These are phyloP conservation scores for Taxillus chinensis DNA, from an alignment of 164 flowering plant genomes.

Conservation along the genomic window DNA sequence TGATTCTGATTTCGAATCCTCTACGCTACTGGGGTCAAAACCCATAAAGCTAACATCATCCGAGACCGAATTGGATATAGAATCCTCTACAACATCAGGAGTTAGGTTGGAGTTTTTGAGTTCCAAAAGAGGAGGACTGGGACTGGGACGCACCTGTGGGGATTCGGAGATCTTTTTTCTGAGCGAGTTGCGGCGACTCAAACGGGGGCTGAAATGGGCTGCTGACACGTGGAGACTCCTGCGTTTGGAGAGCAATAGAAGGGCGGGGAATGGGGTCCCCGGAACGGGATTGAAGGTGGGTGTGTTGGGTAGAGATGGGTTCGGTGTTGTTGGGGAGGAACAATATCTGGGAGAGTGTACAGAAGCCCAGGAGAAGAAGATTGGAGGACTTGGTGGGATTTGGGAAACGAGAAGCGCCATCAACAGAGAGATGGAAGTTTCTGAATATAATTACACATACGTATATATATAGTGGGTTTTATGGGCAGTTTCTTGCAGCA, in stretches of 20 bases:
- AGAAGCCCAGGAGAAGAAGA: conserved; percentile 8
- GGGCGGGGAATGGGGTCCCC: conserved; percentile 8
- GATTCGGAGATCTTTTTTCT: conserved; percentile 52
- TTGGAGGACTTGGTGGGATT: conserved; percentile 3
- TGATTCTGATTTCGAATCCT: conserved; percentile 7
- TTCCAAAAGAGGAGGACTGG: conserved; percentile 8
- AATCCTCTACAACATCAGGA: conserved; percentile 11
- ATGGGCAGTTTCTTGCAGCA: too few species aligned
- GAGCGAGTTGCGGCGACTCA: conserved; percentile 55
- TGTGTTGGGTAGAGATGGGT: conserved; percentile 1
- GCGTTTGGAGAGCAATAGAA: conserved; percentile 7
- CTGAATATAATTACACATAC: too few species aligned
- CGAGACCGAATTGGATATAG: conserved; percentile 8
- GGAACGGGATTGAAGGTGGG: conserved; percentile 10
- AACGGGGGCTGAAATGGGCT: conserved; percentile 38
- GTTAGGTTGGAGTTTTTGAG: conserved; percentile 4
- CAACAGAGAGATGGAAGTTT: neutral
- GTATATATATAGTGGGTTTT: too few species aligned
- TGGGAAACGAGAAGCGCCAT: conserved; percentile 29
- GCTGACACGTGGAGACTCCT: conserved; percentile 28
- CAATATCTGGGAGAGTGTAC: conserved; percentile 7
- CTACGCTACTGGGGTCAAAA: neutral
- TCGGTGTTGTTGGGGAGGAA: neutral
- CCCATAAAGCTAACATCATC: conserved; percentile 6
- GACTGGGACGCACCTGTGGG: conserved; percentile 29